phyloP scores from a whole-genome alignment of 2,329 filamentous ascomycete species.

The Cercospora beticola region DNA sequence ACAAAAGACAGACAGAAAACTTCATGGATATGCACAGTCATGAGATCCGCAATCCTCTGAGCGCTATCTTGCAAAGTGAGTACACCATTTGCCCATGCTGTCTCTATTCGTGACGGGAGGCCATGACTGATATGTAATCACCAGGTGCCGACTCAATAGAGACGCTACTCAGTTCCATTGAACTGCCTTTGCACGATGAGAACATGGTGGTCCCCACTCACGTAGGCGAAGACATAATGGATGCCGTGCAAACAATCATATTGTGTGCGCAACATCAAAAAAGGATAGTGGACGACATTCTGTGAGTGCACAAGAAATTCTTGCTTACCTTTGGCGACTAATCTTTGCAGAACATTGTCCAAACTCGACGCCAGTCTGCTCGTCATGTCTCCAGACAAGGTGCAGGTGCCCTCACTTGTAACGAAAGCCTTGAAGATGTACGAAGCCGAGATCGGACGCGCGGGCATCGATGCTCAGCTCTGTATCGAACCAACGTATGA shows the following conservation, averaged over 20 bases:
- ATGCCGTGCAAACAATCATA: slow-evolving; percentile 44
- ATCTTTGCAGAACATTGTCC: slow-evolving; percentile 37
- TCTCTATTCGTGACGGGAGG: not conserved
- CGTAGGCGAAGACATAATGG: slow-evolving; percentile 29
- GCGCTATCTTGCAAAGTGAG: slow-evolving; percentile 43
- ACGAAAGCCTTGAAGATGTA: slow-evolving; percentile 38
- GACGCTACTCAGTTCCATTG: slow-evolving; percentile 31
- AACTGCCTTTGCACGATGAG: slow-evolving; percentile 27
- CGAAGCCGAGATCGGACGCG: slow-evolving; percentile 32
- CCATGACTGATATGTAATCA: slow-evolving; percentile 23
- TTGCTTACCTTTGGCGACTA: not conserved
- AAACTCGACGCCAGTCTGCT: slow-evolving; percentile 49
- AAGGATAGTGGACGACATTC: slow-evolving; percentile 50
- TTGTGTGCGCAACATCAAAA: slow-evolving; percentile 50
- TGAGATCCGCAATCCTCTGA: slow-evolving; percentile 48
- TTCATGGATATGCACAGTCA: slow-evolving; percentile 44
- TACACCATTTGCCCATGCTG: not conserved
- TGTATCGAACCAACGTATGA: slow-evolving; percentile 40
- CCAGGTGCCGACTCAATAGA: slow-evolving; percentile 43
- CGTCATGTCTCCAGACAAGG: slow-evolving; percentile 43
- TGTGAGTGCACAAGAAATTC: slow-evolving; percentile 22
- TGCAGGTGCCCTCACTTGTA: slow-evolving; percentile 41
- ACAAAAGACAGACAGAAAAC: slow-evolving; percentile 39
- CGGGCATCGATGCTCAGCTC: slow-evolving; percentile 31
- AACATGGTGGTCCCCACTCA: slow-evolving; percentile 26